phyloP scores from a whole-genome alignment of 495 filamentous ascomycete species.

The Daldinia decipiens region DNA sequence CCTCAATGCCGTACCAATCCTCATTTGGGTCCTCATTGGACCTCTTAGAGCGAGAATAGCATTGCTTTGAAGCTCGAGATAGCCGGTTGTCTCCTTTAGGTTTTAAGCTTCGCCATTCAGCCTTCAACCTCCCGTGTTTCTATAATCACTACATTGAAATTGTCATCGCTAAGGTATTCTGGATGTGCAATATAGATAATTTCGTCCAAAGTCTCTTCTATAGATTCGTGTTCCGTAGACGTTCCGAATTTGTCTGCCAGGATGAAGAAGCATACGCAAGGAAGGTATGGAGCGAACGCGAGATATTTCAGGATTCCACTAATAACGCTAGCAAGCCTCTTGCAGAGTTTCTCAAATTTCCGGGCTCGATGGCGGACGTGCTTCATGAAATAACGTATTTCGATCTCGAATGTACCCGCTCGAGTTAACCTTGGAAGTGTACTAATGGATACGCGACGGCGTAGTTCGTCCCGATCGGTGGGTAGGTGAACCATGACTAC shows the following conservation, averaged over 20 bases:
- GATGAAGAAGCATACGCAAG: background rate
- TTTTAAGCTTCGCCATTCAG: background rate
- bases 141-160: background rate
- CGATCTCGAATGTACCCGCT: background rate
- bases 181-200: background rate
- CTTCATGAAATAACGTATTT: background rate
- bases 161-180: background rate
- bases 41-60: background rate
- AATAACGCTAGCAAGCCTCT: background rate
- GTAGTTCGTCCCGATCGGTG: background rate
- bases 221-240: background rate
- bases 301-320: background rate
- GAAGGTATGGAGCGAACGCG: background rate
- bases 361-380: background rate
- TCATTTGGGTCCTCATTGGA: background rate
- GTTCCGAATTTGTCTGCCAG: background rate
- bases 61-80: background rate
- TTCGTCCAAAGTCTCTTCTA: background rate
- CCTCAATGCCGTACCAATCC: background rate
- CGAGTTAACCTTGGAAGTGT: background rate
- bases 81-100: background rate
- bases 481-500: background rate
- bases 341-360: background rate
- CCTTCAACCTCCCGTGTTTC: background rate
- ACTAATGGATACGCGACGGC: background rate